Base-by-base conservation (phyloP, 352 stramenopile species). In the Achlya hypogyna region DNA sequence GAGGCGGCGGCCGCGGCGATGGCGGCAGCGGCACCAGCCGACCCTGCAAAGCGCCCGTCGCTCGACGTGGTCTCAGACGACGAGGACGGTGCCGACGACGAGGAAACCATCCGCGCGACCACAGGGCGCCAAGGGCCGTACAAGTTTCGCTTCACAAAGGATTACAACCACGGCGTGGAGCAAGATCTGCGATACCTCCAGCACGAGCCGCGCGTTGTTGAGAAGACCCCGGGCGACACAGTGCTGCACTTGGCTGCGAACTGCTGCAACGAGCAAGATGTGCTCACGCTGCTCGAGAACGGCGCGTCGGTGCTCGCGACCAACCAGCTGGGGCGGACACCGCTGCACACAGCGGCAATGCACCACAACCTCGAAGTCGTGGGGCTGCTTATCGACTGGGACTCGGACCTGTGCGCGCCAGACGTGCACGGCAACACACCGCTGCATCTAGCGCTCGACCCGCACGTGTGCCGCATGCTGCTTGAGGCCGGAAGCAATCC, bases 381-480 rank as follows among this genome's bases (percentile, higher is more conserved):
- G 1, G 78, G 77, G 14, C 90, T 91, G 47, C 70, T 94, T 67
- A 63, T 92, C 12, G 80, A 91, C 65, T 89, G 83, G 85, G 84
- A 90, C 53, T 86, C 85, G 8, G 83, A 93, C 35, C 76, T 92
- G 23, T 72, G 87, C 42, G 82, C 81, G 12, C 83, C 91, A 31
- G 86, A 95, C 49, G 75, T 88, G 53, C 79, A 92, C 58, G 85
- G 84, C 9, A 95, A 94, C 76, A 95, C 86, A 32, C 83, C 84
- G 8, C 63, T 95, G 31, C 86, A 95, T 65, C 67, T 95, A 56
- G 82, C 86, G 1, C 90, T 81, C 45, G 84, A 93, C 58, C 68
- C 82, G 16, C 80, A 89, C 25, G 88, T 93, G 59, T 78, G 78
- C 1, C 77, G 79, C 40, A 93, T 94, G 83, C 73, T 94, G 28